Conservation (phyloP, 345 rosid genomes). For the Eutrema heterophyllum region DNA sequence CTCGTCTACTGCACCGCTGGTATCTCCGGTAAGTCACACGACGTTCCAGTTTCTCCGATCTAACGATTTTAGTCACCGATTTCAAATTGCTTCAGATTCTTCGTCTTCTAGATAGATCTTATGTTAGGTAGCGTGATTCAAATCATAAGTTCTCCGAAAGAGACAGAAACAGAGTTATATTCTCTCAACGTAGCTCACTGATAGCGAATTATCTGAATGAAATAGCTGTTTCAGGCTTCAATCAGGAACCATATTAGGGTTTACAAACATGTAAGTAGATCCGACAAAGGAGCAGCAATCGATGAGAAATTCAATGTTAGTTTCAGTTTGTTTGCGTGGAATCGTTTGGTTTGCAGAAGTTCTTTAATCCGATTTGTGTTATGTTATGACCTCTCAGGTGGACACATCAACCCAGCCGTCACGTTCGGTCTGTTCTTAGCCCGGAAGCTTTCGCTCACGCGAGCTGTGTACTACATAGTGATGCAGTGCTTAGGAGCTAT, state of each 20-base stretch:
- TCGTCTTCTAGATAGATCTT: conserved; percentile 8
- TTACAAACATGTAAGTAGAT: background rate
- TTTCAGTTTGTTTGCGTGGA: background rate
- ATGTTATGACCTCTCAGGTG: conserved; percentile 26
- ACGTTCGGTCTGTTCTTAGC: conserved; percentile 38
- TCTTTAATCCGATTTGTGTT: background rate
- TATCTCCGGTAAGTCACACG: conserved; percentile 35
- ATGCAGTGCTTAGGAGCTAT: conserved; percentile 47
- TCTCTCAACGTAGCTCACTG: background rate
- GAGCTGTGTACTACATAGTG: conserved; percentile 39
- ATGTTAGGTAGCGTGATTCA: background rate
- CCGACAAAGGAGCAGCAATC: background rate
- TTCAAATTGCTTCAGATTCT: background rate
- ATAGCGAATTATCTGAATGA: background rate
- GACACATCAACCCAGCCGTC: conserved; percentile 47
- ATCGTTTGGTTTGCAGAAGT: background rate
- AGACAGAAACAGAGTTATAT: background rate
- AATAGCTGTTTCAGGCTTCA: background rate
- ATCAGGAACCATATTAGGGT: background rate
- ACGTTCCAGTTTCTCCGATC: background rate
- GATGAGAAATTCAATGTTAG: background rate
- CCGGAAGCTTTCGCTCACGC: conserved; percentile 33
- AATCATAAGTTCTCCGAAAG: background rate
- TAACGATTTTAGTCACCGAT: background rate
- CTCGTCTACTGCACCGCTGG: conserved; percentile 49